These are phyloP conservation scores for Acanthamoeba castellanii DNA, from an alignment of 208 protist genomes.

Conservation along the genomic window DNA sequence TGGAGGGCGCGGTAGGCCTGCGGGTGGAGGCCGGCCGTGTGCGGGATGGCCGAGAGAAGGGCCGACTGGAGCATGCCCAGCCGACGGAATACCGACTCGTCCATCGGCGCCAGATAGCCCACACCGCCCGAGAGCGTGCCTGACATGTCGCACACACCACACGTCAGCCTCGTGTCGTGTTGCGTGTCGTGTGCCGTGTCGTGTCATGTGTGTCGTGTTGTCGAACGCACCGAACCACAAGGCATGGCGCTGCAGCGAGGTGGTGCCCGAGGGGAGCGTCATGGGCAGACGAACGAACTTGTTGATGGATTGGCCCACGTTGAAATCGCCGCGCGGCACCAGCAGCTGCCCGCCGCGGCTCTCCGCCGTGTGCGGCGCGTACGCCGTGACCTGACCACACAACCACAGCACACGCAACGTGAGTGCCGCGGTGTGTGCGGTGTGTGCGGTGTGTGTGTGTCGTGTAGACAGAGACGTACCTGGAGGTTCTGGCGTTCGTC, in stretches of 20 bases:
- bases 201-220: neutral
- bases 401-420: neutral
- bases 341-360: slow-evolving; percentile 43
- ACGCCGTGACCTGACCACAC: neutral
- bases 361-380: slow-evolving; percentile 72
- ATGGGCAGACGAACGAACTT: slow-evolving; percentile 52
- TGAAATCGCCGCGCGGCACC: slow-evolving; percentile 69
- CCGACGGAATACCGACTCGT: slow-evolving; percentile 60
- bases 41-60: slow-evolving; percentile 59
- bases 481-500: slow-evolving; percentile 56
- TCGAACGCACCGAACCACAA: slow-evolving; percentile 31
- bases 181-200: neutral
- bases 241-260: slow-evolving; percentile 40
- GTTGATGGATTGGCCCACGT: slow-evolving; percentile 55
- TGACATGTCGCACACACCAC: neutral
- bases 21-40: slow-evolving; percentile 68
- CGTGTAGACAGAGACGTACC: neutral
- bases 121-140: slow-evolving; percentile 63
- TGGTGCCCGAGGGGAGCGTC: neutral
- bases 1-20: slow-evolving; percentile 58
- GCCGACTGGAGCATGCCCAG: slow-evolving; percentile 70
- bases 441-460: neutral
- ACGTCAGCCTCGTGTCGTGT: neutral
- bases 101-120: slow-evolving; percentile 62
- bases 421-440: no score